A percentile compares a stretch with the other conserved stretches of the same genome.
Evolutionary conservation across 1,284 basidiomycete genomes (phyloP).

Genomic region (Paramarasmius palmivorus): DNA sequence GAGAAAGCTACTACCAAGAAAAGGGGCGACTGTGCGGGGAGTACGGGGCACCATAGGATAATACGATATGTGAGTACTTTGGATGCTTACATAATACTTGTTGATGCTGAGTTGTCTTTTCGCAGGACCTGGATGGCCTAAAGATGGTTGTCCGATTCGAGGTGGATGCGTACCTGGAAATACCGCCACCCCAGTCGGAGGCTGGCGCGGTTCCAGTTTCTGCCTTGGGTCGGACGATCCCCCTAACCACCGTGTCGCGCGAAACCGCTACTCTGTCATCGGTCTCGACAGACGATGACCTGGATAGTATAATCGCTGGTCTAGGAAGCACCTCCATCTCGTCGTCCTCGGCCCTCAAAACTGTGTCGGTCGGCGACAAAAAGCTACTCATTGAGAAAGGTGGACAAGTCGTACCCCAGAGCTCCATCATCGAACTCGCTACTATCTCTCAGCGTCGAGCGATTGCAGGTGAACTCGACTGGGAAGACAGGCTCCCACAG

Average conservation of each 20-base stretch:
- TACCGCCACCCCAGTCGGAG: too few species aligned
- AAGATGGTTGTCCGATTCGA: constrained; percentile 53
- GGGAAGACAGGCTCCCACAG: constrained; percentile 50
- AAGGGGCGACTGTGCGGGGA: constrained; percentile 39
- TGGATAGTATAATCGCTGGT: constrained; percentile 38
- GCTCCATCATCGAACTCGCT: constrained; percentile 46
- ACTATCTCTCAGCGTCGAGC: constrained; percentile 38
- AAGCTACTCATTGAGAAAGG: constrained; percentile 36
- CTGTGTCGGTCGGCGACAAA: not conserved
- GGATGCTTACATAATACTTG: not conserved
- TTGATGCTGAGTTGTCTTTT: not conserved
- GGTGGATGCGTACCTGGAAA: constrained; percentile 45
- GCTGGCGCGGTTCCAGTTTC: too few species aligned
- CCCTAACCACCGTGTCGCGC: too few species aligned
- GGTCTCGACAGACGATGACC: constrained; percentile 7
- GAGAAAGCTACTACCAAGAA: constrained; percentile 46
- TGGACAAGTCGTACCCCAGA: constrained; percentile 43
- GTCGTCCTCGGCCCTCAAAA: not conserved
- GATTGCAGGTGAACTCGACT: constrained; percentile 33
- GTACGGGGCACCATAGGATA: constrained; percentile 52
- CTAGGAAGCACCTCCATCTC: constrained; percentile 20
- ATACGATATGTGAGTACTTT: constrained; percentile 44
- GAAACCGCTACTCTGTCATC: too few species aligned
- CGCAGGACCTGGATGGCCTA: constrained; percentile 45
- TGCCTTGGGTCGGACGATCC: too few species aligned